phyloP scores from a whole-genome alignment of 2,329 filamentous ascomycete species.

The Colletotrichum lini region DNA sequence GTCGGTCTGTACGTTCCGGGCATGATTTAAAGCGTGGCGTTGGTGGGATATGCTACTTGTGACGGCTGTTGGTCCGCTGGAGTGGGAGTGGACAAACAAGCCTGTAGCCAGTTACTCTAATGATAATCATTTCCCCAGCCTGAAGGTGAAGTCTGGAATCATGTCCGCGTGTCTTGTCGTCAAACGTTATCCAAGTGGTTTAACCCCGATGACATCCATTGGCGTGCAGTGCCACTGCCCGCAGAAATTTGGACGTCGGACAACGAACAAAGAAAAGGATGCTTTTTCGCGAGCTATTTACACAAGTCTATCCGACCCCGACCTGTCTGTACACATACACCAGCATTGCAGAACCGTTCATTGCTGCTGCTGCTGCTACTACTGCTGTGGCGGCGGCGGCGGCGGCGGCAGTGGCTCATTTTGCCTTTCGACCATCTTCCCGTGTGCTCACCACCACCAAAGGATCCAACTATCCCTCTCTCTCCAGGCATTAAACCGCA shows the following conservation, averaged over 20 bases:
- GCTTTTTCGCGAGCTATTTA: constrained; percentile 42
- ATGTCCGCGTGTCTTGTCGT: background rate
- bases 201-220: background rate
- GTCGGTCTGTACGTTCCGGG: background rate
- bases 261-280: constrained; percentile 39
- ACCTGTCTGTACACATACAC: constrained; percentile 41
- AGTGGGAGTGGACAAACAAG: background rate
- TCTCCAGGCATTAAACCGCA: constrained; percentile 24
- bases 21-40: constrained; percentile 1
- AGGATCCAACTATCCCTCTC: constrained; percentile 2
- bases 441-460: background rate
- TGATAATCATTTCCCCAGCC: background rate
- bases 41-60: background rate
- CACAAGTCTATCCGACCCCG: constrained; percentile 38
- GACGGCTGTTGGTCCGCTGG: background rate
- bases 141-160: background rate
- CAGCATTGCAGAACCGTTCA: constrained; percentile 24
- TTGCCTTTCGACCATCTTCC: constrained; percentile 20
- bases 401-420: background rate
- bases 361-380: constrained; percentile 13
- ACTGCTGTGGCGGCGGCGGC: background rate
- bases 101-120: background rate
- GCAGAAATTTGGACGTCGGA: background rate
- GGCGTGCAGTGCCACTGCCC: background rate
- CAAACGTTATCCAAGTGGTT: too few relatives aligned